Evolutionary conservation across 805 yeast species (phyloP), one percentile per base, ranked within the genome.

Genomic region (Saturnispora zaruensis): DNA sequence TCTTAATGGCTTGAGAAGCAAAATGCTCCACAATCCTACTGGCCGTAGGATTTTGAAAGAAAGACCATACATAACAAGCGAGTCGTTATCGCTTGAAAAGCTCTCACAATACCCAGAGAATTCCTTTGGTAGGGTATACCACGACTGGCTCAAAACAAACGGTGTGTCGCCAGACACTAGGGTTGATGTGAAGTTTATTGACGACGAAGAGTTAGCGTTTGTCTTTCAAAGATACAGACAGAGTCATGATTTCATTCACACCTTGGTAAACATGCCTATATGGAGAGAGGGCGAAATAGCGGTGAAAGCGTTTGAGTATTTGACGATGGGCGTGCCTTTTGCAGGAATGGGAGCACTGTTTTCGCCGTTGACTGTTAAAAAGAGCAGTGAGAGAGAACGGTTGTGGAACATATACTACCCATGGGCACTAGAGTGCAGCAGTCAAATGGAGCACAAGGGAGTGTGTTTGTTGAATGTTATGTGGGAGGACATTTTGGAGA

Each of bases 211-310:
- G 59, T 77, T 87, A 56, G 96, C 96, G 0, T 93, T 84, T 62
- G 84, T 91, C n/a, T 88, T 82, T 72, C 95, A 88, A 64, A 72
- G 99, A 58, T 93, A 91, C 64, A 77, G 99, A 48, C 98, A 93
- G 64, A 90, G 96, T 62, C 99, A 93, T 61, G 99, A 93, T 62
- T 93, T 93, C 61, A 91, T 89, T 63, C 99, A 93, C 63, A 87
- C 98, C 1, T 74, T 93, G 26, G 84, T 95, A 0, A 91, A 95
- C 14, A 73, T 87, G 46, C 98, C 98, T 0, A 86, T 90, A 44
- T 82, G 86, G 41, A 78, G 93, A 55, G 98, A 93, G 62, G 99
- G 99, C n/a, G 99, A 93, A 63, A 83, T 93, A 48, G 88, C 96
- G 0, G 84, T 93, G 18, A 93, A 93, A 66, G 84, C 89, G 11